Percentiles rank a stretch among this genome's conserved stretches.
Conservation (phyloP, 805 yeast species). For the Kodamaea fukazawae region DNA sequence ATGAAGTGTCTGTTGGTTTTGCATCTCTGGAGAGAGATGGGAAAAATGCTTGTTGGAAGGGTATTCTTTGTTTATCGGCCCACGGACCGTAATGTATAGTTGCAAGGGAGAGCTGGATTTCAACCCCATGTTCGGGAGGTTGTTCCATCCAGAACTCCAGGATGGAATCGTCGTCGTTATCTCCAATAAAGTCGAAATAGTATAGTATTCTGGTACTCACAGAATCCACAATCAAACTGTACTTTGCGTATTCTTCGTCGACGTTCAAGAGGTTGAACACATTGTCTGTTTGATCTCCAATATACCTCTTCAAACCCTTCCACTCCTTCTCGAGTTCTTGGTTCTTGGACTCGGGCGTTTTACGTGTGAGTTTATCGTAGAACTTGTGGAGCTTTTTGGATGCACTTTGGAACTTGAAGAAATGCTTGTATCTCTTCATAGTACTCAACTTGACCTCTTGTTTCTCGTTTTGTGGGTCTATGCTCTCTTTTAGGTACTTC, state of each 20-base stretch:
- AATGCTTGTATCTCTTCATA: constrained; percentile 19
- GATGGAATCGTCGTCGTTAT: constrained; percentile 36
- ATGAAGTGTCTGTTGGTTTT: constrained; percentile 19
- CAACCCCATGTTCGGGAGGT: constrained; percentile 49
- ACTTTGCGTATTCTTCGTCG: constrained; percentile 78
- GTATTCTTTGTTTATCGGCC: constrained; percentile 82
- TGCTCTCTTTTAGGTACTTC: not conserved
- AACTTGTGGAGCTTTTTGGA: constrained; percentile 6
- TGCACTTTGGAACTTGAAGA: constrained; percentile 20
- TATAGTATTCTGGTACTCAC: constrained; percentile 53
- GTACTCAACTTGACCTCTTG: constrained; percentile 8
- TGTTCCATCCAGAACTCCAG: not conserved
- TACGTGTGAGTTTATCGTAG: constrained; percentile 10
- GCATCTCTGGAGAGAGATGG: constrained; percentile 67
- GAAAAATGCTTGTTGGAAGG: constrained; percentile 61
- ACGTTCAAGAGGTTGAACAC: constrained; percentile 30
- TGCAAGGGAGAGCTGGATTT: constrained; percentile 55
- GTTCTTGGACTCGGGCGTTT: not conserved
- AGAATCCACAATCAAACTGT: constrained; percentile 65
- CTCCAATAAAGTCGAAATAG: constrained; percentile 50
- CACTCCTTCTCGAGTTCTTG: constrained; percentile 62
- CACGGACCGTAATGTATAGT: constrained; percentile 89
- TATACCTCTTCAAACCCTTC: constrained; percentile 76
- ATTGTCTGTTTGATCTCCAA: constrained; percentile 37
- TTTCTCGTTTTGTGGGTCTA: not conserved